Base-by-base conservation (phyloP, 192 early-diverging fungal species). In the Dimargaris xerosporica region DNA sequence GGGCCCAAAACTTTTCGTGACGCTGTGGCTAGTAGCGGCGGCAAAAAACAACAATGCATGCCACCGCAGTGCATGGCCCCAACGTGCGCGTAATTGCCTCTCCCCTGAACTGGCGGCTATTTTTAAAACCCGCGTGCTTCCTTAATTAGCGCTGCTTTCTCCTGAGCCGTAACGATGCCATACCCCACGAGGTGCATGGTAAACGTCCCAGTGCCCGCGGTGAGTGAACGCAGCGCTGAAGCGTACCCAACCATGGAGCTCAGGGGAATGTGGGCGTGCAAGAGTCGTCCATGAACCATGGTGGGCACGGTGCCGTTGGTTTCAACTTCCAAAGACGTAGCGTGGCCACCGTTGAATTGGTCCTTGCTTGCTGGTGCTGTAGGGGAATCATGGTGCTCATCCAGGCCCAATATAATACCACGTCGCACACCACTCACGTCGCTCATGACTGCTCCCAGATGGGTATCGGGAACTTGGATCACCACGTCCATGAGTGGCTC, bases 211-310 rank as follows among this genome's bases (percentile, higher is more conserved):
- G 80, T 83, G 16, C 94, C 95, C 1, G 82, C 89, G 0, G 95
- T 93, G 68, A 94, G 71, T n/a, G 87, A 85, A 34, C 95, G 74
- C 65, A 98, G 67, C 2, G 77, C 71, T 5, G 79, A 83, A 21
- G 90, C 79, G 62, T 98, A 98, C 4, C 91, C 93, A 1, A 93
- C 68, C 84, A 96, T 83, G 0, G 84, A 75, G 46, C 81, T 79
- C 34, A 98, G 71, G 13, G 93, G 91, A 0, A 86, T 84, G 43
- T 82, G 78, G 0, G 84, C 82, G 25, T 78, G 70, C 25, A 90
- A 81, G 62, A 73, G 34, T 5, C 34, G 34, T 7, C 34, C 34
- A 7, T 39, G 34, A n/a, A n/a, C n/a, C n/a, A n/a, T n/a, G n/a
- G n/a, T n/a, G 34, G 34, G 7, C 34, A 39, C 7, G 34, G 34